Evolutionary conservation across 2,329 filamentous ascomycete genomes (phyloP).

Genomic region (Neonectria coccinea): DNA sequence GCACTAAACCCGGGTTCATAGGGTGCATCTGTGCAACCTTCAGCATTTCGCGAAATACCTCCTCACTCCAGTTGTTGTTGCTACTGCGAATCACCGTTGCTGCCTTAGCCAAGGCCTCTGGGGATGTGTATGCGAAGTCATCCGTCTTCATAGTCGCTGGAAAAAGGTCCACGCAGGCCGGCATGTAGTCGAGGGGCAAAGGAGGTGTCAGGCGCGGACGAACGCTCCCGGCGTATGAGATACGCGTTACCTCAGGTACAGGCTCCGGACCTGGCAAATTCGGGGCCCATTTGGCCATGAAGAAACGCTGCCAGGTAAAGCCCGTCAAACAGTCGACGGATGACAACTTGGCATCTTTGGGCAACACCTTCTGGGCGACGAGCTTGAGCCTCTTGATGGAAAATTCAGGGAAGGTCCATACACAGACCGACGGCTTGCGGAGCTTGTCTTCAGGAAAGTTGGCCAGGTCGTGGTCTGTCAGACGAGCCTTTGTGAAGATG

Average conservation of each 20-base stretch:
- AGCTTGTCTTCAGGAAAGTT: conserved; percentile 9
- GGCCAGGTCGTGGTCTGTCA: conserved; percentile 11
- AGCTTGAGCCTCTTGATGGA: conserved; percentile 2
- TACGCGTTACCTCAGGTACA: conserved; percentile 11
- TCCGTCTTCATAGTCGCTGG: not conserved
- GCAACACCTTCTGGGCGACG: not conserved
- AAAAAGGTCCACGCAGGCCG: conserved; percentile 21
- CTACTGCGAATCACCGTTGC: conserved; percentile 17
- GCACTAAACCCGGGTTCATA: conserved; percentile 16
- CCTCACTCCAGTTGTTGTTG: conserved; percentile 21
- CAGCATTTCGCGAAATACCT: conserved; percentile 12
- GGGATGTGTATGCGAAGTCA: not conserved
- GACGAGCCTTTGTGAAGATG: conserved; percentile 21
- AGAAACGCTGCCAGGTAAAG: conserved; percentile 21
- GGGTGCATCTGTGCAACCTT: conserved; percentile 20
- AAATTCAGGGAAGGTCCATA: conserved; percentile 17
- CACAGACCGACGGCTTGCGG: conserved; percentile 4
- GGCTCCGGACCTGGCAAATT: not conserved
- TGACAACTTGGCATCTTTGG: not conserved
- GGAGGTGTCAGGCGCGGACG: conserved; percentile 19
- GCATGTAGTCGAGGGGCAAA: conserved; percentile 14
- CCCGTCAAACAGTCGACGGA: conserved; percentile 21
- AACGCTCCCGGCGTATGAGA: conserved; percentile 20
- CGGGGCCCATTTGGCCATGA: conserved; percentile 6
- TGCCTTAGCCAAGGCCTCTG: conserved; percentile 13